phyloP scores from a whole-genome alignment of 352 stramenopile species.

The Pythium aquatile region DNA sequence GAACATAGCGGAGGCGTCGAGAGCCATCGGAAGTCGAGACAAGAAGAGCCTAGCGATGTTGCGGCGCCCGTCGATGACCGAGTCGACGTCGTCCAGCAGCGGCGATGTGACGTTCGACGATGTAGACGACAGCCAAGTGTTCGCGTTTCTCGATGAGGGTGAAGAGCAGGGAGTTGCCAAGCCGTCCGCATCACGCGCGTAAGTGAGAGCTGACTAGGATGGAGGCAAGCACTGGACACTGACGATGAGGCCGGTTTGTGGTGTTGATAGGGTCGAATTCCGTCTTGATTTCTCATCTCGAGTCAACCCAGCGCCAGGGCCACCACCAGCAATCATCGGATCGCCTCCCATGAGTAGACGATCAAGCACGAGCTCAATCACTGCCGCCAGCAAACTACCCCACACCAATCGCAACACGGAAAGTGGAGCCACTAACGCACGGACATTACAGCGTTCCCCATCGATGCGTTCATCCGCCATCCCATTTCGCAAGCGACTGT shows the following conservation, averaged over 20 bases:
- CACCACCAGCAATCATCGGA: neutral
- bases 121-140: conserved; percentile 52
- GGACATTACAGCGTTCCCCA: conserved; percentile 15
- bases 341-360: conserved; percentile 4
- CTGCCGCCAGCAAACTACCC: neutral
- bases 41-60: conserved; percentile 10
- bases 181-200: conserved; percentile 4
- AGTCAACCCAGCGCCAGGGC: conserved; percentile 25
- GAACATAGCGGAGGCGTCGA: neutral
- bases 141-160: conserved; percentile 52
- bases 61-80: conserved; percentile 36
- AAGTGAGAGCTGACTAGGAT: neutral
- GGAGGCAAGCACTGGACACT: neutral
- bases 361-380: conserved; percentile 16
- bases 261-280: conserved; percentile 39
- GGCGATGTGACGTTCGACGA: conserved; percentile 69
- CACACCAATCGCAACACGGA: neutral
- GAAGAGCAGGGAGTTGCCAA: conserved; percentile 23
- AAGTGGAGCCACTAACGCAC: neutral
- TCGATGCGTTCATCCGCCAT: conserved; percentile 16
- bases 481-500: conserved; percentile 17
- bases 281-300: conserved; percentile 54
- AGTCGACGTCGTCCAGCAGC: conserved; percentile 43
- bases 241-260: neutral
- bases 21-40: neutral